A percentile compares a stretch with the other conserved stretches of the same genome.
Conservation (phyloP, 495 filamentous ascomycete genomes). For the Hypoxylon trugodes region DNA sequence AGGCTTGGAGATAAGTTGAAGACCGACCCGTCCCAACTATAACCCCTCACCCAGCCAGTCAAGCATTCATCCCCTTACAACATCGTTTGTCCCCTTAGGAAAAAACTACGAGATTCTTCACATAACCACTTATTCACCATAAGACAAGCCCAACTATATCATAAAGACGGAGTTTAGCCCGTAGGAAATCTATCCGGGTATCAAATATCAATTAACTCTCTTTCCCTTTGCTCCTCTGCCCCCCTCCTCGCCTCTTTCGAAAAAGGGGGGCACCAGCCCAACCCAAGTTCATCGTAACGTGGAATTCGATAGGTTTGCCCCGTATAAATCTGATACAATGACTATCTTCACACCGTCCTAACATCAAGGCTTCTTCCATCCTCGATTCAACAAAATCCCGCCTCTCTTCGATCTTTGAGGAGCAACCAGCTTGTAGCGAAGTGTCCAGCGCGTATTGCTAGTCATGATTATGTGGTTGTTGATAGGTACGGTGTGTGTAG, state of each 20-base stretch:
- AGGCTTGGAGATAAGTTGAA: too few relatives aligned
- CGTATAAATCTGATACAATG: constrained; percentile 27
- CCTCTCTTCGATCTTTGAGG: background rate
- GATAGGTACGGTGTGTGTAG: constrained; percentile 9
- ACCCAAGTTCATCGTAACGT: constrained; percentile 13
- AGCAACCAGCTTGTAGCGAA: constrained; percentile 1
- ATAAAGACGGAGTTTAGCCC: constrained; percentile 35
- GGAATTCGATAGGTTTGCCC: constrained; percentile 17
- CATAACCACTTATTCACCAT: background rate
- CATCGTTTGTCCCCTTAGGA: too few relatives aligned
- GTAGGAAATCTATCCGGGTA: constrained; percentile 49
- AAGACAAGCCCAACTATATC: constrained; percentile 22
- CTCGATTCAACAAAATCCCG: constrained; percentile 15
- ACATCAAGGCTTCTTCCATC: constrained; percentile 25
- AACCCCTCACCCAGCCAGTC: too few relatives aligned
- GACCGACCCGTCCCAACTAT: too few relatives aligned
- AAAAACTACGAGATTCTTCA: background rate
- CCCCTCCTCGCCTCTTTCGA: background rate
- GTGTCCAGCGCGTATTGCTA: constrained; percentile 8
- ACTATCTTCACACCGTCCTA: constrained; percentile 7
- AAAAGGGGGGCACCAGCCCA: background rate
- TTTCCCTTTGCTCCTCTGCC: constrained; percentile 12
- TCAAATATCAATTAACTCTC: constrained; percentile 42
- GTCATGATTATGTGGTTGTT: constrained; percentile 19
- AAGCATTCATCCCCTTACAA: too few relatives aligned